These are phyloP conservation scores for Talaromyces pinophilus DNA, from an alignment of 2,329 filamentous ascomycete species.

Conservation along the genomic window DNA sequence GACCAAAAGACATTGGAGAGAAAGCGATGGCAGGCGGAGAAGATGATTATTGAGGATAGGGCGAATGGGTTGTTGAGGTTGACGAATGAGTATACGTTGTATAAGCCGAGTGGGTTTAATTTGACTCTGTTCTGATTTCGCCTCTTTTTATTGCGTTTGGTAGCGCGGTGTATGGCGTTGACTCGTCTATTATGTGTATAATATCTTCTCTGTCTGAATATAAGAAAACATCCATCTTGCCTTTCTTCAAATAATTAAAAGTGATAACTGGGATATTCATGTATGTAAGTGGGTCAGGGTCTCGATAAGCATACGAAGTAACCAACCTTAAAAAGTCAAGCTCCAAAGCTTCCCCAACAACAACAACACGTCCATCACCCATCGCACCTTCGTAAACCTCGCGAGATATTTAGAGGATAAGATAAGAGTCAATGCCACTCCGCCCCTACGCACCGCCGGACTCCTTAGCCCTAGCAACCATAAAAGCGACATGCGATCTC, in stretches of 20 bases:
- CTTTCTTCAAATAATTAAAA: too few relatives aligned
- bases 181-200: background rate
- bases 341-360: background rate
- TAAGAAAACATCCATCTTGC: background rate
- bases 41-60: slow-evolving; percentile 41
- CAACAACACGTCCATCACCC: background rate
- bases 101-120: slow-evolving; percentile 9
- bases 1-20: slow-evolving; percentile 35
- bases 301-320: background rate
- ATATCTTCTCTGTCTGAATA: background rate
- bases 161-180: slow-evolving; percentile 6
- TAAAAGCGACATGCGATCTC: slow-evolving; percentile 22
- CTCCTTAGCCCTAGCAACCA: slow-evolving; percentile 16
- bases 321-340: background rate
- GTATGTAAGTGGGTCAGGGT: background rate
- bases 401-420: too few relatives aligned
- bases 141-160: background rate
- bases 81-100: slow-evolving; percentile 34
- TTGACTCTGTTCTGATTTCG: slow-evolving; percentile 16
- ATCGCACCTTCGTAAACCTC: background rate
- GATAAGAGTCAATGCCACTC: slow-evolving; percentile 17
- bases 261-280: too few relatives aligned
- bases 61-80: slow-evolving; percentile 34
- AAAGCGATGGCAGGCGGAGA: slow-evolving; percentile 45
- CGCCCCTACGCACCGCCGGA: slow-evolving; percentile 15